Conservation (phyloP, 305 asterid species). For the Fraxinus paxiana region DNA sequence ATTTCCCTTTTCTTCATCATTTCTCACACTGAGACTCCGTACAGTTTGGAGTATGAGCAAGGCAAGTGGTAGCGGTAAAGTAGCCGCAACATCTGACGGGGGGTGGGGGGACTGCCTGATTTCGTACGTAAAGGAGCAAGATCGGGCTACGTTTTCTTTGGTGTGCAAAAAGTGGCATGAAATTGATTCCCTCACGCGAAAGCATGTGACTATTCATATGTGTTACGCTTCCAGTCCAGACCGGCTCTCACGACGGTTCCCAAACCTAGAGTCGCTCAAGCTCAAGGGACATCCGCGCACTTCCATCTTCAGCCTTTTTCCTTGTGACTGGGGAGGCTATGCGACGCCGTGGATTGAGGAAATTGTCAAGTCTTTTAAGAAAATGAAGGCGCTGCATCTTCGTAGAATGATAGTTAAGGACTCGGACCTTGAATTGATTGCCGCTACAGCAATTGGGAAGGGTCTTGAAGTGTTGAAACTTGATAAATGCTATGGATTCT, state of each 20-base stretch:
- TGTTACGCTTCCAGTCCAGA: slow-evolving; percentile 69
- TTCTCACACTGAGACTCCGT: background rate
- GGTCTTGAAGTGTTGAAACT: slow-evolving; percentile 60
- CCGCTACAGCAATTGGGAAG: slow-evolving; percentile 33
- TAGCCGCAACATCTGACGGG: background rate
- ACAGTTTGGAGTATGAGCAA: background rate
- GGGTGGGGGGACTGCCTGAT: slow-evolving; percentile 65
- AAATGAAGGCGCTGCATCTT: slow-evolving; percentile 67
- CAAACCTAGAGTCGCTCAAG: slow-evolving; percentile 71
- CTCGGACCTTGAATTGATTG: slow-evolving; percentile 65
- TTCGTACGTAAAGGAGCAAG: slow-evolving; percentile 68
- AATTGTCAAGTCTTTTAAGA: slow-evolving; percentile 38
- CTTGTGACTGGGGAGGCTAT: slow-evolving; percentile 88
- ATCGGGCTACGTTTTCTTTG: slow-evolving; percentile 57
- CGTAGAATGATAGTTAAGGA: slow-evolving; percentile 84
- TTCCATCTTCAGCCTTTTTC: slow-evolving; percentile 80
- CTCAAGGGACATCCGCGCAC: slow-evolving; percentile 97
- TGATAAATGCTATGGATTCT: slow-evolving; percentile 79
- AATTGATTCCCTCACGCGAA: slow-evolving; percentile 75
- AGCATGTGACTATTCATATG: slow-evolving; percentile 70
- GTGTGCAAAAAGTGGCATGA: slow-evolving; percentile 61
- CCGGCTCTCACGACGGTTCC: slow-evolving; percentile 54
- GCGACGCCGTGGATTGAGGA: slow-evolving; percentile 73
- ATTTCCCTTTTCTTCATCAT: background rate
- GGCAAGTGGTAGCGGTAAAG: background rate